Percentiles rank a stretch among this genome's conserved stretches.
Conservation (phyloP, 73 alveolate species). For the Paramecium octaurelia region DNA sequence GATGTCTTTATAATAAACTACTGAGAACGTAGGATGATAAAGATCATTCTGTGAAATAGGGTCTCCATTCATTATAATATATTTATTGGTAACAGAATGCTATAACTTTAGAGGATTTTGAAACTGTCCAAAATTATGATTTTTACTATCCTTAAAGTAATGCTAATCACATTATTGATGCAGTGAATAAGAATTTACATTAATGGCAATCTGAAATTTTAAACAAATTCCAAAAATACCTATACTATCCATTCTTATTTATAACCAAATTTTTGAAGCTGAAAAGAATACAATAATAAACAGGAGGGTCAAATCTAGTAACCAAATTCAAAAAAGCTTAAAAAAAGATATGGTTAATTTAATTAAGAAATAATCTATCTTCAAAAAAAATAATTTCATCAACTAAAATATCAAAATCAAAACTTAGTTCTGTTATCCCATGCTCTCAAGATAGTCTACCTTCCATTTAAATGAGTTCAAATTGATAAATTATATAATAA, state of each 20-base stretch:
- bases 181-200: not conserved
- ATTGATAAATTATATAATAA: not conserved
- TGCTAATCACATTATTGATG: not conserved
- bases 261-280: not conserved
- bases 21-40: not conserved
- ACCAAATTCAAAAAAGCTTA: not conserved
- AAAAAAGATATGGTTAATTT: not conserved
- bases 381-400: not conserved
- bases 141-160: not conserved
- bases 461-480: not conserved
- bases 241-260: constrained; percentile 2
- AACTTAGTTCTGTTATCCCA: not conserved
- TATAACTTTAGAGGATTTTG: not conserved
- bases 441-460: not conserved
- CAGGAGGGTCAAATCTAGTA: not conserved
- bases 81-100: not conserved
- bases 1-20: not conserved
- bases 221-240: not conserved
- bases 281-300: not conserved
- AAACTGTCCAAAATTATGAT: not conserved
- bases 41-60: not conserved
- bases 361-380: not conserved
- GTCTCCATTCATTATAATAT: not conserved
- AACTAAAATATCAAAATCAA: not conserved
- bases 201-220: not conserved